Conservation (phyloP, 176 grass and related monocot species). For the Pontederia crassipes region DNA sequence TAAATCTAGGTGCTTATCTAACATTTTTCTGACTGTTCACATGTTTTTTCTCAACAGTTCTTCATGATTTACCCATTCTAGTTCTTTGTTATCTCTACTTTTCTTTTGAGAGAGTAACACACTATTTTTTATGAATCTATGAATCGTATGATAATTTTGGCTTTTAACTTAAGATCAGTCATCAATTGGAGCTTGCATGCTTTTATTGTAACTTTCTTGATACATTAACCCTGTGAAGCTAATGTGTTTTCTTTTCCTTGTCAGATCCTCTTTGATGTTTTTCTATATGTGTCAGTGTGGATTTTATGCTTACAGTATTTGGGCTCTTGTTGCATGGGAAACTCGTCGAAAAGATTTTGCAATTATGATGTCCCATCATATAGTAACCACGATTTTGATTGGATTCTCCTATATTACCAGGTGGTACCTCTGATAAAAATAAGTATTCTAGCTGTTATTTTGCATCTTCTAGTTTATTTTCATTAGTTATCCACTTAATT, state of each 20-base stretch:
- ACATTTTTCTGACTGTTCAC: too few species aligned
- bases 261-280: conserved; percentile 65
- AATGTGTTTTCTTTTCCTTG: not conserved
- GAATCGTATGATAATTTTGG: too few species aligned
- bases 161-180: too few species aligned
- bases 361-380: conserved; percentile 99
- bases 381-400: conserved; percentile 84
- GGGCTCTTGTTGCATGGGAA: conserved; percentile 94
- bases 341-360: conserved; percentile 97
- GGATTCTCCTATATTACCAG: conserved; percentile 76
- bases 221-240: conserved; percentile 18
- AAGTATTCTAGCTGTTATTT: not conserved
- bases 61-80: too few species aligned
- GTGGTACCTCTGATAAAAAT: conserved; percentile 45
- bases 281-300: conserved; percentile 99
- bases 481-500: too few species aligned
- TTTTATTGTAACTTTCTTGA: not conserved
- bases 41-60: too few species aligned
- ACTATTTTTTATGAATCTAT: too few species aligned
- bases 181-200: too few species aligned
- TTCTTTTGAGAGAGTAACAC: too few species aligned
- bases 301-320: conserved; percentile 96
- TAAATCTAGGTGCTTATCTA: too few species aligned
- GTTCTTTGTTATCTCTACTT: too few species aligned
- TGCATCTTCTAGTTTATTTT: too few species aligned